phyloP scores from a whole-genome alignment of 805 yeast genomes.

The Nematodospora valgi region DNA sequence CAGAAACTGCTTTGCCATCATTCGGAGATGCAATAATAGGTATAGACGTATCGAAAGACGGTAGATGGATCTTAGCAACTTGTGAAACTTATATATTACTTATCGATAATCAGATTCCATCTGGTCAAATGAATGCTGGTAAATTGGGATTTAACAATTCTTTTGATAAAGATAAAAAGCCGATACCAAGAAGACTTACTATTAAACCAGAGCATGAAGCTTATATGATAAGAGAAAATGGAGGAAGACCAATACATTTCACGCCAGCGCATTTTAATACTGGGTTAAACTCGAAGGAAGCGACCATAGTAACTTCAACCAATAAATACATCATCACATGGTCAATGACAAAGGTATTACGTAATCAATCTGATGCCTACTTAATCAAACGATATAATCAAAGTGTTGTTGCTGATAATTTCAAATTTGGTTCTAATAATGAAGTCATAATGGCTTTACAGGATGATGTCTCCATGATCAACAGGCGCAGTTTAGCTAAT shows the following conservation, averaged over 20 bases:
- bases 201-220: conserved; percentile 72
- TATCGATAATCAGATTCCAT: conserved; percentile 61
- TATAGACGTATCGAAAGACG: conserved; percentile 72
- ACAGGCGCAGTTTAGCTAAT: conserved; percentile 53
- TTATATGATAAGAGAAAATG: conserved; percentile 50
- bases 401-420: conserved; percentile 71
- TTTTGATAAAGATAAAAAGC: conserved; percentile 63
- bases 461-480: conserved; percentile 73
- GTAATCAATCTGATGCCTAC: conserved; percentile 44
- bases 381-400: conserved; percentile 59
- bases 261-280: conserved; percentile 77
- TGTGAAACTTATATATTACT: conserved; percentile 69
- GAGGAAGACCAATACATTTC: conserved; percentile 50
- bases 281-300: conserved; percentile 61
- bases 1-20: conserved; percentile 78
- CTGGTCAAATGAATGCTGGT: conserved; percentile 56
- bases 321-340: conserved; percentile 84
- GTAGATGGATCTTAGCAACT: conserved; percentile 79
- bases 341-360: conserved; percentile 61
- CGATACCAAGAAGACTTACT: conserved; percentile 64
- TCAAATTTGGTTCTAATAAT: conserved; percentile 68
- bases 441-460: conserved; percentile 71
- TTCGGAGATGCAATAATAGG: conserved; percentile 72
- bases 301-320: conserved; percentile 68
- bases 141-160: conserved; percentile 60